Evolutionary conservation across 139 green algal genomes (phyloP).

Genomic region (Protoeuglena noctilucae): DNA sequence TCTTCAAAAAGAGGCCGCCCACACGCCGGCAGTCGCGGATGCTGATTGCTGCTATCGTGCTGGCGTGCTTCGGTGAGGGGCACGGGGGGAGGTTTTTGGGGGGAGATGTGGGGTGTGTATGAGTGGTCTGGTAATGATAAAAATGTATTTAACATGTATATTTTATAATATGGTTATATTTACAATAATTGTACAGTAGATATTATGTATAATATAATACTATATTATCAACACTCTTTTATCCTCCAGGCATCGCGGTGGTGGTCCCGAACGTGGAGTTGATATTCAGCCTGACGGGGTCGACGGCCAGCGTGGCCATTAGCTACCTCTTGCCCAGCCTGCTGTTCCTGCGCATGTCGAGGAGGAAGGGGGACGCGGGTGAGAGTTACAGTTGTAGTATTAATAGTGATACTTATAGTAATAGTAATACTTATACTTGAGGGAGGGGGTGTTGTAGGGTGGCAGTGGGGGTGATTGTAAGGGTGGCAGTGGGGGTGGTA

Average conservation of each 20-base stretch:
- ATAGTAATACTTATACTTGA: neutral
- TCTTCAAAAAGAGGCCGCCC: too few species aligned
- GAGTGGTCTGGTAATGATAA: too few species aligned
- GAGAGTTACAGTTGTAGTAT: neutral
- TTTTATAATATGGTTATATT: too few species aligned
- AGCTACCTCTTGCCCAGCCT: constrained; percentile 31
- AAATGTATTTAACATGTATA: too few species aligned
- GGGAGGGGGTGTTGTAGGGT: constrained; percentile 14
- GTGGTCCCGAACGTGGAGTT: constrained; percentile 68
- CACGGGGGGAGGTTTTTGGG: too few species aligned
- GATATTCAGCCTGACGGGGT: constrained; percentile 65
- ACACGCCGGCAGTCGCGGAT: too few species aligned
- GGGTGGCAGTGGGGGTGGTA: too few species aligned
- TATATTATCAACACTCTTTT: too few species aligned
- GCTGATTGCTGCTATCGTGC: neutral
- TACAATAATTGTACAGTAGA: too few species aligned
- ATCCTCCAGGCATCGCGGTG: constrained; percentile 29
- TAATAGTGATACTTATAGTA: neutral
- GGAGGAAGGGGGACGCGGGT: constrained; percentile 8
- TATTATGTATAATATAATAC: too few species aligned
- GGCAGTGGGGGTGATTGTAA: too few species aligned
- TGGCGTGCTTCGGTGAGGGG: neutral
- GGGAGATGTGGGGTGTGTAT: too few species aligned
- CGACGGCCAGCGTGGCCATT: constrained; percentile 30
- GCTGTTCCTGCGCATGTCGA: constrained; percentile 36